Base-by-base conservation (phyloP, 1,284 basidiomycete genomes). In the Amylostereum areolatum region DNA sequence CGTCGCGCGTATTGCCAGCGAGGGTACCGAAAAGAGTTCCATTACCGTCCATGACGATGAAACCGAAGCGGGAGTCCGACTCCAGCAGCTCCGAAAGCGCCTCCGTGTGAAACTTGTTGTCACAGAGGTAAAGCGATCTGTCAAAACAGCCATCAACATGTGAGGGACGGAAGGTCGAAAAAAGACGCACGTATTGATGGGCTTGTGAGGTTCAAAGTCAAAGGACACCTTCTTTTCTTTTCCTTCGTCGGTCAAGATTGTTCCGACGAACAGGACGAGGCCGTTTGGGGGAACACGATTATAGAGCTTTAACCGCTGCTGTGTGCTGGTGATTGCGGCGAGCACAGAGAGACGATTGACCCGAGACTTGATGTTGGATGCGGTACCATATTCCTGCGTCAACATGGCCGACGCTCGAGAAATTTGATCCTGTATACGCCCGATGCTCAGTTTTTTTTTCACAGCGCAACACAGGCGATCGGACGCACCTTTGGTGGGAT, bases 41-140 rank as follows among this genome's bases (percentile, higher is more conserved):
- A 67, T 95, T 96, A 72, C 94, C 95, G 66, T 96, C 95, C 97
- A 99, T 99, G 66, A 99, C 89, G 68, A 99, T 97, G 77, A 99
- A 99, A 31, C 95, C 97, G 66, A 98, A 99, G 63, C 92, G 92
- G 57, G 93, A 91, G 68, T 99, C 97, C 31, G 91, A 94, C 72
- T 99, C 97, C 58, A 99, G 81, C 46, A 99, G 83, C 66, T 99
- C 97, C 45, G 92, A 90, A 33, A 99, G 81, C 1, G 95, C 94
- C 65, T 98, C 97, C 3, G 97, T 98, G 74, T 98, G 96, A 77
- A 99, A 99, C 69, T 98, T 97, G 78, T 97, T 97, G 78, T 99
- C 97, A 66, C 97, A 99, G 47, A 98, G 88, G 73, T 99, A 99
- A 44, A 99, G 83, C 18, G 94, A 95, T 18, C 89, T 93, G 63